These are phyloP conservation scores for Cairneyella variabilis DNA, from an alignment of 495 filamentous ascomycete species.

Conservation along the genomic window DNA sequence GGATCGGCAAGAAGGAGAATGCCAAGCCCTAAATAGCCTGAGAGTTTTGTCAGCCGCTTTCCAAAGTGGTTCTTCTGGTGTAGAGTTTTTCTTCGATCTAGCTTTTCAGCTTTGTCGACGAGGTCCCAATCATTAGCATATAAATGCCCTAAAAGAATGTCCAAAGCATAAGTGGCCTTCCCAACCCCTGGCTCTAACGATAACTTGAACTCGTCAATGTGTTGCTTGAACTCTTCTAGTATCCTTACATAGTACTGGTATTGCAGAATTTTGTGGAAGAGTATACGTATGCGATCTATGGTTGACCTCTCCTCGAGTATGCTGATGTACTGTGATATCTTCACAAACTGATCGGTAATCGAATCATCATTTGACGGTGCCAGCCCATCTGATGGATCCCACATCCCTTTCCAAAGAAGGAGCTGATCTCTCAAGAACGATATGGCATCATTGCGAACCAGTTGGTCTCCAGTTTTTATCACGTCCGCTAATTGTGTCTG, in stretches of 20 bases:
- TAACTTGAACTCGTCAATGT: too few relatives aligned
- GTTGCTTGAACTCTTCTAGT: not conserved
- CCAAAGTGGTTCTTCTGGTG: not conserved
- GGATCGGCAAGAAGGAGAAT: not conserved
- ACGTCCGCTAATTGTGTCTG: not conserved
- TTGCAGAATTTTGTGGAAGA: not conserved
- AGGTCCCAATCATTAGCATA: not conserved
- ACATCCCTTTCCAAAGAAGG: constrained; percentile 2
- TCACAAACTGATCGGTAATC: not conserved
- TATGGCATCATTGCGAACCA: not conserved
- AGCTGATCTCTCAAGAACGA: constrained; percentile 6
- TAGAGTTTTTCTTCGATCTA: not conserved
- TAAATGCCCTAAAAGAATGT: not conserved
- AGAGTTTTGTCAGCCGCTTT: not conserved
- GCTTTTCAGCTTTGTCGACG: not conserved
- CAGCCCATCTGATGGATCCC: not conserved
- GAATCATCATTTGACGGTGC: not conserved
- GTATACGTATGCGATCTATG: not conserved
- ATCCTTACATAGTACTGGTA: not conserved
- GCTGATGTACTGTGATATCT: not conserved
- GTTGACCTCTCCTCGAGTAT: not conserved
- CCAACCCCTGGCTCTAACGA: too few relatives aligned
- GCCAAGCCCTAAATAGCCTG: not conserved
- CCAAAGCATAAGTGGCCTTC: not conserved
- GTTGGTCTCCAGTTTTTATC: constrained; percentile 2